Evolutionary conservation across 2,329 filamentous ascomycete species (phyloP).

Genomic region (Exophiala phaeomuriformis): DNA sequence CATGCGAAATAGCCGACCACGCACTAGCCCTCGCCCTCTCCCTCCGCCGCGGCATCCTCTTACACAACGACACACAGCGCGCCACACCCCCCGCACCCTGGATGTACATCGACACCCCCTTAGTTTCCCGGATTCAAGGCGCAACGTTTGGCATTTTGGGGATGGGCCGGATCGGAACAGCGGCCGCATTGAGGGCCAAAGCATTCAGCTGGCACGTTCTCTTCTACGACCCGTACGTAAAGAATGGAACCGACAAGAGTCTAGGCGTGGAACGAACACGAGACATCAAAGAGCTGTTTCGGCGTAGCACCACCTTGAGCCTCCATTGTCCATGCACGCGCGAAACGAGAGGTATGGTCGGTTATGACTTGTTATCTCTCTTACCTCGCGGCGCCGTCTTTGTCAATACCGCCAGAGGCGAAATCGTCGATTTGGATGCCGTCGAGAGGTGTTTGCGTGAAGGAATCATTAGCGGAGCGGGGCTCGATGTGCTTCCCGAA

Average conservation of each 20-base stretch:
- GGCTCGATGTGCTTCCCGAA: conserved; percentile 24
- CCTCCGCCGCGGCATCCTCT: conserved; percentile 20
- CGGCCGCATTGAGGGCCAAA: conserved; percentile 53
- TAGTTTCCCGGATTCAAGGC: conserved; percentile 19
- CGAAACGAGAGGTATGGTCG: conserved; percentile 55
- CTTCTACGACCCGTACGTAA: conserved; percentile 53
- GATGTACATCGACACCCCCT: conserved; percentile 23
- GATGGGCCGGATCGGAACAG: conserved; percentile 58
- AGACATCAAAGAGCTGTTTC: conserved; percentile 48
- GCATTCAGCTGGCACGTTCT: conserved; percentile 60
- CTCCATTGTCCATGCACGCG: conserved; percentile 60
- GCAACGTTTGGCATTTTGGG: conserved; percentile 58
- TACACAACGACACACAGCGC: conserved; percentile 24
- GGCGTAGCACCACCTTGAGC: conserved; percentile 54
- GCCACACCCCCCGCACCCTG: conserved; percentile 10
- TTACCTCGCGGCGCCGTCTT: conserved; percentile 57
- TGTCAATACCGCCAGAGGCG: conserved; percentile 62
- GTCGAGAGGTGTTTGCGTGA: conserved; percentile 32
- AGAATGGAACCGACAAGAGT: conserved; percentile 41
- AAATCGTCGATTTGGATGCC: conserved; percentile 53
- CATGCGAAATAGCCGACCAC: conserved; percentile 25
- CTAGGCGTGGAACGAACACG: conserved; percentile 39
- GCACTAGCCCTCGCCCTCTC: conserved; percentile 21
- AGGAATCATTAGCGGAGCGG: conserved; percentile 21
- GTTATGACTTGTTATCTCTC: conserved; percentile 44